Percentiles rank a stretch among this genome's conserved stretches.
Conservation (phyloP, 176 grass and related monocot genomes). For the Elymus sibiricus region DNA sequence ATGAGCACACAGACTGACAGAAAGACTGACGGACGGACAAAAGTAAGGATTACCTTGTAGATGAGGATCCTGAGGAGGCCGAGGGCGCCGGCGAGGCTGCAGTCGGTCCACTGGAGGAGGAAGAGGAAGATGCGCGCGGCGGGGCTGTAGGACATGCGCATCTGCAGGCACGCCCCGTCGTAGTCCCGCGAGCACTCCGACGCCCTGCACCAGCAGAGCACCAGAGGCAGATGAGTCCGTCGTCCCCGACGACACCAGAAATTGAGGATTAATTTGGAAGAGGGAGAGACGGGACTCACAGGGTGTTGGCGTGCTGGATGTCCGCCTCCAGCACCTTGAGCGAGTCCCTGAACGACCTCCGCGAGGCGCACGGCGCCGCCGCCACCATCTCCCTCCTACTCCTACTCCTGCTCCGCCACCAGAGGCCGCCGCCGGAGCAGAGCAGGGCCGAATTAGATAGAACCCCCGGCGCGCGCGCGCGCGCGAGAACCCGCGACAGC, state of each 20-base stretch:
- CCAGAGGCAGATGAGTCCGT: background rate
- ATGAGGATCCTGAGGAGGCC: constrained; percentile 86
- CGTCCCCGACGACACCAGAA: no score
- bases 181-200: constrained; percentile 85
- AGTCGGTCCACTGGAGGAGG: constrained; percentile 92
- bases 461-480: background rate
- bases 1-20: background rate
- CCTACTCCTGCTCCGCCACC: background rate
- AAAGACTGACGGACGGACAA: background rate
- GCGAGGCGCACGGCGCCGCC: constrained; percentile 62
- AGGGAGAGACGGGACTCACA: constrained; percentile 32
- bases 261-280: background rate
- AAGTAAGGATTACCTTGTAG: constrained; percentile 44
- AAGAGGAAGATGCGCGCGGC: constrained; percentile 81
- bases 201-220: constrained; percentile 40
- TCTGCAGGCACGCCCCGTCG: constrained; percentile 85
- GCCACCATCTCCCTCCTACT: constrained; percentile 36
- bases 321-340: constrained; percentile 95
- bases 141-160: constrained; percentile 89
- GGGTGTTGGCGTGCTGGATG: constrained; percentile 93
- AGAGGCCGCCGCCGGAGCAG: no score
- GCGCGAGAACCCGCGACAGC: background rate
- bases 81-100: constrained; percentile 84
- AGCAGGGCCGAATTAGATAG: background rate
- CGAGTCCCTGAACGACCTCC: constrained; percentile 97